Conservation (phyloP, 2,329 filamentous ascomycete genomes). For the Blastomyces gilchristii region DNA sequence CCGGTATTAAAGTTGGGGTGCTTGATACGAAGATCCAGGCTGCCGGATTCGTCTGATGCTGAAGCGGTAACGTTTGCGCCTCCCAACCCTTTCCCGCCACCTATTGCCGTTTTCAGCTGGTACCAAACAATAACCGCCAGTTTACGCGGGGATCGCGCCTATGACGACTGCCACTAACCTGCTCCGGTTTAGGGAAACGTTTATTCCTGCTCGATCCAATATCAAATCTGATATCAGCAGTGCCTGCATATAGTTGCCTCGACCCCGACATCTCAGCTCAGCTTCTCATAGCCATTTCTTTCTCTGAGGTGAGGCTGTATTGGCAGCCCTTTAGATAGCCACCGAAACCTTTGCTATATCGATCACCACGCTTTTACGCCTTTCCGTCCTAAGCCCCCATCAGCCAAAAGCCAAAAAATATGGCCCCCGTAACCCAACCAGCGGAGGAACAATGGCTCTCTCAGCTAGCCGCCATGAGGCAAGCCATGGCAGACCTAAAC, state of each 20-base stretch:
- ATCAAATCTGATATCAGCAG: background rate
- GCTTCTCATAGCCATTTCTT: background rate
- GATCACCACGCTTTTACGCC: background rate
- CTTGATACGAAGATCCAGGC: background rate
- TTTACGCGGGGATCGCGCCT: background rate
- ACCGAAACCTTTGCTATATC: background rate
- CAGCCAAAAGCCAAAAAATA: background rate
- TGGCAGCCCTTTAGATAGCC: background rate
- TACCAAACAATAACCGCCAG: background rate
- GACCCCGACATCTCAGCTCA: background rate
- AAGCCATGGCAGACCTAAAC: constrained; percentile 65
- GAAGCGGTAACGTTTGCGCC: background rate
- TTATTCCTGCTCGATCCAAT: background rate
- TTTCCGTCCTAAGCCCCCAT: background rate
- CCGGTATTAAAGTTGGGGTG: no score
- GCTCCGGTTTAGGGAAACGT: background rate
- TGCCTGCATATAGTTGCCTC: background rate
- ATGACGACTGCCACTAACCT: background rate
- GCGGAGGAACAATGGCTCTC: constrained; percentile 65
- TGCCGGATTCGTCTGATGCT: background rate
- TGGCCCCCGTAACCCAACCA: background rate
- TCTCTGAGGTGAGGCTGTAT: background rate
- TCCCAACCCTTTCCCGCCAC: background rate
- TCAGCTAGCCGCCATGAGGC: constrained; percentile 76
- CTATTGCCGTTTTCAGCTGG: background rate